These are phyloP conservation scores for Thuidium tamariscinum DNA, from an alignment of 225 moss, liverwort and hornwort species.

Conservation along the genomic window DNA sequence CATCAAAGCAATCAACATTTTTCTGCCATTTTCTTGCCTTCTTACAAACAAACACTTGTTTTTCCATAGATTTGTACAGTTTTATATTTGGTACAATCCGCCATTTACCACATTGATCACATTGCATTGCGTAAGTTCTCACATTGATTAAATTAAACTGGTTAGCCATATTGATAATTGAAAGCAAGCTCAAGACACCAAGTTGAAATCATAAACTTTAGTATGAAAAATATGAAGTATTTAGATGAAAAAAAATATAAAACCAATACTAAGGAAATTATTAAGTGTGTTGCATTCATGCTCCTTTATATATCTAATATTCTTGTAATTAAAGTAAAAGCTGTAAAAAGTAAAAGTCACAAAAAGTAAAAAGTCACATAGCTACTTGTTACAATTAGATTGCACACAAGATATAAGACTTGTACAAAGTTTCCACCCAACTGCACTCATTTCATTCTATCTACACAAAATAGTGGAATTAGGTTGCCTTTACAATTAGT, in stretches of 20 bases:
- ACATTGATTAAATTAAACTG: background rate
- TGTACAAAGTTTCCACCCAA: background rate
- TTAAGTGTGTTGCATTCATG: too few species aligned
- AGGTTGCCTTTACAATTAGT: too few species aligned
- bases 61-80: background rate
- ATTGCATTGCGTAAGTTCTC: background rate
- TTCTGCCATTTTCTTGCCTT: background rate
- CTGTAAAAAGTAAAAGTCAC: background rate
- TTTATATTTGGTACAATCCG: background rate
- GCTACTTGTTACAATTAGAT: background rate
- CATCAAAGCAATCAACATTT: background rate
- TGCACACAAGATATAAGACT: background rate
- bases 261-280: background rate
- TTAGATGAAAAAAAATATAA: too few species aligned
- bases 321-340: background rate
- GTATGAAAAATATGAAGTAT: background rate
- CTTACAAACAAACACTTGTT: background rate
- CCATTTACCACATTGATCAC: background rate
- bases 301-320: background rate
- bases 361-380: background rate
- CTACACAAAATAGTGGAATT: too few species aligned
- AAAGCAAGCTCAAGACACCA: background rate
- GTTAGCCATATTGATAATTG: background rate
- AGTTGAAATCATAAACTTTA: background rate
- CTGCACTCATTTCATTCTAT: constrained; percentile 10